Base-by-base conservation (phyloP, 768 basidiomycete species). In the Holtermannia corniformis region DNA sequence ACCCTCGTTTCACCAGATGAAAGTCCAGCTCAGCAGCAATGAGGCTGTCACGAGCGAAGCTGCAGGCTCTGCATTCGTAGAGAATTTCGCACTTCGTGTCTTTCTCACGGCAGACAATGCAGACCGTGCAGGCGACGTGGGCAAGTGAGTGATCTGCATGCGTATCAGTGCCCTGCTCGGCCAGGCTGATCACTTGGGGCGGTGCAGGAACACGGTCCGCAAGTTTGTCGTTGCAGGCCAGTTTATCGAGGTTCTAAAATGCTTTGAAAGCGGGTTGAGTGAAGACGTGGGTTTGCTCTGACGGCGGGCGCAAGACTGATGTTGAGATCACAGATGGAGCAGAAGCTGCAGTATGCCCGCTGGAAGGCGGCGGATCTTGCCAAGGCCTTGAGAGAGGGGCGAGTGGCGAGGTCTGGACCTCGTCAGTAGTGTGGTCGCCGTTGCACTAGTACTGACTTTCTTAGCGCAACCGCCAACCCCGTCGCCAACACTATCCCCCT, bases 321-420 rank as follows among this genome's bases (percentile, higher is more conserved):
- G 14, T 25, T 50, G 32, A 16, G 10, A 14, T 41, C 28, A 11
- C 57, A 93, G 88, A 81, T 82, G 57, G 83, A 83, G 60, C 86
- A 86, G 57, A 97, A 95, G 73, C 81, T 93, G 28, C 83, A 81
- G 51, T 99, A 97, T 73, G 81, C 91, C 3, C 89, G 95, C 71
- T 99, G 95, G 92, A 96, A 96, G 71, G 93, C 93, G 32, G 84
- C 86, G 12, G 90, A 95, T 57, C 91, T 97, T 19, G 82, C 87
- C 16, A 96, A 87, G 71, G 91, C 93, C 1, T 80, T 91, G 66
- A 82, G 92, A n/a, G 93, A 96, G 71, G 92, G 95, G 3, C 80
- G 86, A 20, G 81, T 78, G 60, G 91, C 93, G 10, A 74, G 76
- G 1, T 80, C 91, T 1, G 93, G 88, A 1, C 85, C 87, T 47